A percentile compares a stretch with the other conserved stretches of the same genome.
Evolutionary conservation across 2,329 filamentous ascomycete genomes (phyloP).

Genomic region (Cercospora canescens): DNA sequence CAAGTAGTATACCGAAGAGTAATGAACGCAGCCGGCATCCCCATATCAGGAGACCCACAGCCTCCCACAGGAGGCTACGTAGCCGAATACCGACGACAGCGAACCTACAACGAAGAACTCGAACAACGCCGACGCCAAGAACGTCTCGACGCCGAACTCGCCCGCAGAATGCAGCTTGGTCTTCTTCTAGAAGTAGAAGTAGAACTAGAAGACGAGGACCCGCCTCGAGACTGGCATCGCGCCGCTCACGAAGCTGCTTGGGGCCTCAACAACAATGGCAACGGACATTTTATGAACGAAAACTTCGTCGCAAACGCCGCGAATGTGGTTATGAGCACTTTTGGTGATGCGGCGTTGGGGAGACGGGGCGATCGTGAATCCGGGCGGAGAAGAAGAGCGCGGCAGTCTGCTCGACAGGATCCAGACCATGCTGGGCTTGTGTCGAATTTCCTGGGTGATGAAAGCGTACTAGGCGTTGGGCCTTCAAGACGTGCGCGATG

Average conservation of each 20-base stretch:
- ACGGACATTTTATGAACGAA: constrained; percentile 62
- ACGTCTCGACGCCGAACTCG: constrained; percentile 51
- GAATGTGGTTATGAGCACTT: constrained; percentile 35
- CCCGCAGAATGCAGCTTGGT: constrained; percentile 53
- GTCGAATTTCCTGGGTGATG: constrained; percentile 37
- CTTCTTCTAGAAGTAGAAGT: constrained; percentile 35
- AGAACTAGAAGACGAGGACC: constrained; percentile 29
- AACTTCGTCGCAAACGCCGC: constrained; percentile 48
- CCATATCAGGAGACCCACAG: constrained; percentile 5
- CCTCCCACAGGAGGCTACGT: neutral
- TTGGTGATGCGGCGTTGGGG: constrained; percentile 35
- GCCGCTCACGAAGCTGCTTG: constrained; percentile 29
- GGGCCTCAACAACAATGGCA: constrained; percentile 51
- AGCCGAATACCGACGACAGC: constrained; percentile 9
- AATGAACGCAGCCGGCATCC: constrained; percentile 24
- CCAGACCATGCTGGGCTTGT: constrained; percentile 29
- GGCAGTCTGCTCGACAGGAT: constrained; percentile 13
- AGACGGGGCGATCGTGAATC: constrained; percentile 34
- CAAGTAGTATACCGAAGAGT: constrained; percentile 39
- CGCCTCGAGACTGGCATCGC: constrained; percentile 36
- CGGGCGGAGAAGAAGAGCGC: constrained; percentile 29
- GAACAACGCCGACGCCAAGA: constrained; percentile 46
- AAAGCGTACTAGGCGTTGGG: constrained; percentile 34
- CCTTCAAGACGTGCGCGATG: neutral
- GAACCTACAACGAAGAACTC: constrained; percentile 40